Conservation (phyloP, 352 stramenopile genomes). For the Pythium rishiriense region DNA sequence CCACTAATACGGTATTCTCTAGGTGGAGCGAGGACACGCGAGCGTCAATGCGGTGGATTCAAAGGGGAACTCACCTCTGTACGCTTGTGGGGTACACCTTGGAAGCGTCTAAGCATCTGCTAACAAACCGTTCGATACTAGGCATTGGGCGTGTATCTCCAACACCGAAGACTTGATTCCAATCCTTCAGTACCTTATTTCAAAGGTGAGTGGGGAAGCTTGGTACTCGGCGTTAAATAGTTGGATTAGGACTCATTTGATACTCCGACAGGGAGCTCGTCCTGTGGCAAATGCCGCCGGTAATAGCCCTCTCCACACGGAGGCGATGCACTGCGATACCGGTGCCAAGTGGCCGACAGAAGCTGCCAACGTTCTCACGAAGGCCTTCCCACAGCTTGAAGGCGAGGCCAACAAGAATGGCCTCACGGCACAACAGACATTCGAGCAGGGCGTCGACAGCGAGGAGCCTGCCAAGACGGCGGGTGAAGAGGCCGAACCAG, state of each 20-base stretch:
- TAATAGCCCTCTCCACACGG: slow-evolving; percentile 68
- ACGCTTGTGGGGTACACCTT: slow-evolving; percentile 8
- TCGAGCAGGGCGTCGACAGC: slow-evolving; percentile 62
- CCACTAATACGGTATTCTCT: too few species aligned
- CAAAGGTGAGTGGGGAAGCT: slow-evolving; percentile 42
- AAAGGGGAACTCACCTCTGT: slow-evolving; percentile 77
- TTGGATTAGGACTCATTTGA: not conserved
- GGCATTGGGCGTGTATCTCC: slow-evolving; percentile 74
- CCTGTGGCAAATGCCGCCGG: slow-evolving; percentile 53
- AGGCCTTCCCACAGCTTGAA: slow-evolving; percentile 58
- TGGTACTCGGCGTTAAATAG: not conserved
- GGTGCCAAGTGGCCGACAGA: slow-evolving; percentile 54
- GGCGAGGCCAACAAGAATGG: slow-evolving; percentile 54
- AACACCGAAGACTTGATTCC: slow-evolving; percentile 45
- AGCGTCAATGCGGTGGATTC: slow-evolving; percentile 58
- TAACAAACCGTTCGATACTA: slow-evolving; percentile 24
- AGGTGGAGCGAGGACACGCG: slow-evolving; percentile 56
- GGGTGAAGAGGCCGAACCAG: not conserved
- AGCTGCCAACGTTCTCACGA: slow-evolving; percentile 40
- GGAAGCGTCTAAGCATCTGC: too few species aligned
- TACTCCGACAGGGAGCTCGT: slow-evolving; percentile 50
- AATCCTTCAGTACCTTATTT: slow-evolving; percentile 56
- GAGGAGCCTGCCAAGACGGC: slow-evolving; percentile 42
- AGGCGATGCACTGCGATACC: slow-evolving; percentile 75
- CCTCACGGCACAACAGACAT: slow-evolving; percentile 60